A percentile compares a stretch with the other conserved stretches of the same genome.
These are phyloP conservation scores for Xylaria acuta DNA, from an alignment of 495 filamentous ascomycete genomes.

Conservation along the genomic window DNA sequence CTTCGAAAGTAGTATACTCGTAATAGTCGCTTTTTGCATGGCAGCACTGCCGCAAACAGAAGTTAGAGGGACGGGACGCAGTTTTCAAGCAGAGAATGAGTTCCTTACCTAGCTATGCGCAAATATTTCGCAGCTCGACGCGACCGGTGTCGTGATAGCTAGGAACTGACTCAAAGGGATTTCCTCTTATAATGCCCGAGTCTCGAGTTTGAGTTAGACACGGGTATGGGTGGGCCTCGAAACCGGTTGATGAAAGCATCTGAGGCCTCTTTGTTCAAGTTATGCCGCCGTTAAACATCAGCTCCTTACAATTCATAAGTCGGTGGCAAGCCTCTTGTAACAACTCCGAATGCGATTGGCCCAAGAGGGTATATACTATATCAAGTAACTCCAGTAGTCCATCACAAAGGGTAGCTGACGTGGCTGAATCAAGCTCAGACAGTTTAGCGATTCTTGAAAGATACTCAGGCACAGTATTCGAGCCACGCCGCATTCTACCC, in stretches of 20 bases:
- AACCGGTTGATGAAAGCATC: background rate
- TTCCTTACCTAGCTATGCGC: background rate
- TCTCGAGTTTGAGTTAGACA: background rate
- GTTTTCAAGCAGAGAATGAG: background rate
- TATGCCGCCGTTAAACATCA: slow-evolving; percentile 40
- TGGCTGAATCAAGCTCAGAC: slow-evolving; percentile 45
- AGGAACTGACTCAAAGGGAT: background rate
- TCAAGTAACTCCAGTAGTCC: slow-evolving; percentile 54
- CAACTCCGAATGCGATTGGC: slow-evolving; percentile 53
- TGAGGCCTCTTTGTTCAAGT: slow-evolving; percentile 26
- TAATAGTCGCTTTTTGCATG: background rate
- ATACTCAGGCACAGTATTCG: slow-evolving; percentile 43
- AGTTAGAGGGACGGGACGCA: background rate
- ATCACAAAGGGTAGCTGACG: slow-evolving; percentile 43
- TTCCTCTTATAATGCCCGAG: background rate
- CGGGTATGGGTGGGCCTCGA: background rate
- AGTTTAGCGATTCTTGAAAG: slow-evolving; percentile 48
- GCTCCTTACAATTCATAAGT: slow-evolving; percentile 51
- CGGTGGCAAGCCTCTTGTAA: slow-evolving; percentile 52
- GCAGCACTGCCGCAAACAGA: background rate
- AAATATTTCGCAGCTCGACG: background rate
- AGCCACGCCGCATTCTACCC: background rate
- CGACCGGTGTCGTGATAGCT: background rate
- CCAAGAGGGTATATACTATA: slow-evolving; percentile 45
- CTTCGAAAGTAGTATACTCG: background rate